phyloP scores from a whole-genome alignment of 2,329 filamentous ascomycete genomes.

The Cordyceps farinosa region DNA sequence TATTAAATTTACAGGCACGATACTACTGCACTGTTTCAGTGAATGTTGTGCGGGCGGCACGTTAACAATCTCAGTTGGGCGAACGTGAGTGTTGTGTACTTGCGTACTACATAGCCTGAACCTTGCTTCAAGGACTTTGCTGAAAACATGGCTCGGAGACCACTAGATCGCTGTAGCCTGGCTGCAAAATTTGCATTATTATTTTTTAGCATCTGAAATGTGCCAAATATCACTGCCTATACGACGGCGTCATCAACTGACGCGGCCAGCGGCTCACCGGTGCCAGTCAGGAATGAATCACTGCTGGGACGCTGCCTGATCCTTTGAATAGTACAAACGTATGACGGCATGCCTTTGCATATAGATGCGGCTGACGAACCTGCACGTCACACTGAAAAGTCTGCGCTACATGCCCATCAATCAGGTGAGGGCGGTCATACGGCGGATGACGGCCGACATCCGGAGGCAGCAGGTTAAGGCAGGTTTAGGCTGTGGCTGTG shows the following conservation, averaged over 20 bases:
- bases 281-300: neutral
- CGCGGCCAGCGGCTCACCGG: conserved; percentile 3
- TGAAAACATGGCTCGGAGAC: no score
- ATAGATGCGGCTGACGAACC: neutral
- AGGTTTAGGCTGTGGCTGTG: neutral
- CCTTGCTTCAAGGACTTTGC: neutral
- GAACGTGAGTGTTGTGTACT: no score
- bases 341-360: neutral
- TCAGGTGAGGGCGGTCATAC: conserved; percentile 10
- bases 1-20: no score
- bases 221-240: conserved; percentile 7
- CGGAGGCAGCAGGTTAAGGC: neutral
- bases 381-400: neutral
- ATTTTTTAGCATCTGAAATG: neutral
- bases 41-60: no score
- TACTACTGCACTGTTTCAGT: no score
- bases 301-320: neutral
- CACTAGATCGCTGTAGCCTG: no score
- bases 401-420: neutral
- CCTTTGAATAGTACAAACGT: neutral
- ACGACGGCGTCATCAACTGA: conserved; percentile 9
- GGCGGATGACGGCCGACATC: neutral
- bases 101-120: neutral
- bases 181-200: no score
- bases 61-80: no score